phyloP scores from a whole-genome alignment of 164 flowering plant genomes.

The Cinnamomum chago region DNA sequence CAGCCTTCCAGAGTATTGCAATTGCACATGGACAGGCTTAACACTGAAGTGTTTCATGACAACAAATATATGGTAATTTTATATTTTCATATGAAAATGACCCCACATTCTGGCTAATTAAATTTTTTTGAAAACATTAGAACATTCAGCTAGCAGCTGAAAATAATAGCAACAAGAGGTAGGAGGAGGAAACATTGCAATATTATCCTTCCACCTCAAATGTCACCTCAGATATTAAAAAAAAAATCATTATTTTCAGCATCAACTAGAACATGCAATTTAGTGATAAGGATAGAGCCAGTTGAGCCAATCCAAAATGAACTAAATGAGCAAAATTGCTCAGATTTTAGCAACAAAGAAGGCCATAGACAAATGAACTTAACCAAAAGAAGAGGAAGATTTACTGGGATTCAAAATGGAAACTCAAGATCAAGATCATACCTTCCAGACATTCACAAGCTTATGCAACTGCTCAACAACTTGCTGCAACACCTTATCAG shows the following conservation, averaged over 20 bases:
- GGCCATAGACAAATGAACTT: too few relatives aligned
- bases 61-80: too few relatives aligned
- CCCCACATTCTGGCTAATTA: not conserved
- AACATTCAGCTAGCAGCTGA: too few relatives aligned
- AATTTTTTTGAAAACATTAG: too few relatives aligned
- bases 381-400: not conserved
- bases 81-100: not conserved
- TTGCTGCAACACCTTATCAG: slow-evolving; percentile 70
- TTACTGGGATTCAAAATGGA: not conserved
- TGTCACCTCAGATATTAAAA: not conserved
- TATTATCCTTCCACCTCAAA: not conserved
- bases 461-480: slow-evolving; percentile 85
- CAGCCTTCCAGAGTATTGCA: not conserved
- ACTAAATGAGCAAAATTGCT: too few relatives aligned
- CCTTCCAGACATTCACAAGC: slow-evolving; percentile 94
- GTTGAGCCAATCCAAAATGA: too few relatives aligned
- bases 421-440: slow-evolving; percentile 13
- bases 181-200: not conserved
- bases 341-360: too few relatives aligned
- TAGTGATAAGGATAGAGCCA: not conserved
- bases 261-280: not conserved
- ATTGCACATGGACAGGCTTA: not conserved
- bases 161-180: not conserved
- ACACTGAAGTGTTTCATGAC: not conserved
- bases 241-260: not conserved